Evolutionary conservation across 2,329 filamentous ascomycete genomes (phyloP), one percentile per base, ranked within the genome.

Genomic region (Didymella sp.): DNA sequence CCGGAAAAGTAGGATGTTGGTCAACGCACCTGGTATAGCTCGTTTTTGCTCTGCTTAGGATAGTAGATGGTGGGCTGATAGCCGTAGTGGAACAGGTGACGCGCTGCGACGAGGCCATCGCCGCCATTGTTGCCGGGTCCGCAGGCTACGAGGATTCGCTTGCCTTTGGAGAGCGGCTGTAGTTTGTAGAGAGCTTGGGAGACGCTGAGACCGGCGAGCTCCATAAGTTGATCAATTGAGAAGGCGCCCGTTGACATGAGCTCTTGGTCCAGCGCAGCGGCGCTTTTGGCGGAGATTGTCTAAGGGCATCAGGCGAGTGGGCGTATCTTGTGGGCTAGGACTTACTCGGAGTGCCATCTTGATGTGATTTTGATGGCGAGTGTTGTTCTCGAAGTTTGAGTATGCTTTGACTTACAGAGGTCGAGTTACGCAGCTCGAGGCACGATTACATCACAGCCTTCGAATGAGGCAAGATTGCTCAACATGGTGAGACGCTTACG

Each of bases 181-280:
- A 97, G 84, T 54, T 86, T 87, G 77, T 91, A 96, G 6, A 98
- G 91, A 94, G 55, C 92, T 81, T 98, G 92, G 12, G 94, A 94
- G 24, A 98, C 92, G 1, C 92, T 93, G 0, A 99, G 83, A 0
- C 95, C 95, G 40, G 95, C 95, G 7, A 99, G 81, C 74, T 98
- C 95, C 95, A 99, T 98, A 45, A 99, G 82, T 77, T 99, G 95
- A 73, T 98, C 95, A 52, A 99, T 85, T 11, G 92, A 96, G 78
- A 96, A 99, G 8, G 90, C 92, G 35, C 86, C 86, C 0, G 88
- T 86, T 72, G 87, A 90, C 93, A 99, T 98, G 60, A 99, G 87
- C 74, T 99, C 94, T 76, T 91, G 88, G 74, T 99, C 95, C 17
- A 99, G 85, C 44, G 91, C 90, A 0, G 91, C 89, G 0, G 95